phyloP scores from a whole-genome alignment of 2,329 filamentous ascomycete species.

The Aschersonia sp. region DNA sequence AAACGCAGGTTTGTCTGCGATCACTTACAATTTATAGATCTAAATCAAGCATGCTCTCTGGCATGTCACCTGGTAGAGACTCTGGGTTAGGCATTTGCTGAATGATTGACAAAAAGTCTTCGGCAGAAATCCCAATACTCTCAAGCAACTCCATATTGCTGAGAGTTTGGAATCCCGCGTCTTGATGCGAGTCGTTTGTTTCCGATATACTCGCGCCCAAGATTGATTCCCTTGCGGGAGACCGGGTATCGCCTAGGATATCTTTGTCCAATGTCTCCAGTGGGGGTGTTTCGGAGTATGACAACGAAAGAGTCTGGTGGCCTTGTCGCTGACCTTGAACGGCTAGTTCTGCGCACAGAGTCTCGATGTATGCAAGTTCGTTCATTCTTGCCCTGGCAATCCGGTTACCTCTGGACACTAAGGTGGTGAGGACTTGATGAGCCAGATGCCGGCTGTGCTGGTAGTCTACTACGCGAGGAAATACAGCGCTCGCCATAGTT shows the following conservation, averaged over 20 bases:
- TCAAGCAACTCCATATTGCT: slow-evolving; percentile 9
- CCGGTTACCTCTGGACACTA: slow-evolving; percentile 18
- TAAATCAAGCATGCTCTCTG: background rate
- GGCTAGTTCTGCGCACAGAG: background rate
- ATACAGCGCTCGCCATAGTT: slow-evolving; percentile 20
- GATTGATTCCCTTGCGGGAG: background rate
- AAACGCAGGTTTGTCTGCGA: too few species aligned
- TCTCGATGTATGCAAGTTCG: background rate
- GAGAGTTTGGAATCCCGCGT: slow-evolving; percentile 12
- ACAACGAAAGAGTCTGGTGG: background rate
- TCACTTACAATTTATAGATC: background rate
- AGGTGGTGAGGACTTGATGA: slow-evolving; percentile 17
- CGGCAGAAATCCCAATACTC: slow-evolving; percentile 21
- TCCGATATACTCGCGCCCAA: background rate
- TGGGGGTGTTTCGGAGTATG: background rate
- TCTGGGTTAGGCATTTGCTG: slow-evolving; percentile 14
- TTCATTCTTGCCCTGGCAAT: slow-evolving; percentile 10
- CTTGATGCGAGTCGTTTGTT: slow-evolving; percentile 5
- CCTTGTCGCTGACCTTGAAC: background rate
- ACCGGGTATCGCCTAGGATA: background rate
- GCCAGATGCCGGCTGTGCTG: slow-evolving; percentile 9
- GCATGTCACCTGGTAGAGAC: background rate
- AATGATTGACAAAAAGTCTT: slow-evolving; percentile 22
- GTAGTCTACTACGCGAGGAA: slow-evolving; percentile 14
- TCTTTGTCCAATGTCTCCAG: slow-evolving; percentile 1